phyloP scores from a whole-genome alignment of 2,329 filamentous ascomycete genomes.

The Aspergillus japonicus region DNA sequence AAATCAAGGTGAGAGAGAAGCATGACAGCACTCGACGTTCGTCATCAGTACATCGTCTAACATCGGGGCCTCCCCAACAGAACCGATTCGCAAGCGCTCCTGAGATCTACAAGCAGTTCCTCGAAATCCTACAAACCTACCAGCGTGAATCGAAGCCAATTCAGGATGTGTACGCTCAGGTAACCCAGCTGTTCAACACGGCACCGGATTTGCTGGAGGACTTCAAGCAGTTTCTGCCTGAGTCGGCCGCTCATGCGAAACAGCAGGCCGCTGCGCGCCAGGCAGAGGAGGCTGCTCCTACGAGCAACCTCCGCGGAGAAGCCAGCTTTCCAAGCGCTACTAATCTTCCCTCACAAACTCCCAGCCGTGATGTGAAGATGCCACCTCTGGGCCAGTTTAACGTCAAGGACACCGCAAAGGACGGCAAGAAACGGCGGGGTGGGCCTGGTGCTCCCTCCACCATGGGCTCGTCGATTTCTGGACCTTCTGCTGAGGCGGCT shows the following conservation, averaged over 20 bases:
- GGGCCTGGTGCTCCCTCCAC: slow-evolving; percentile 45
- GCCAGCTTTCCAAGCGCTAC: slow-evolving; percentile 44
- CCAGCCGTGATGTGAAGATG: slow-evolving; percentile 63
- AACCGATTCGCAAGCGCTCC: slow-evolving; percentile 96
- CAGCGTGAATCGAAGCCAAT: slow-evolving; percentile 98
- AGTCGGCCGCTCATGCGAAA: slow-evolving; percentile 73
- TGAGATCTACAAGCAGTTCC: slow-evolving; percentile 98
- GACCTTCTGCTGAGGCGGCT: slow-evolving; percentile 32
- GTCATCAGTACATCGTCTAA: background rate
- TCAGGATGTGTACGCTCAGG: slow-evolving; percentile 95
- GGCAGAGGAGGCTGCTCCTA: slow-evolving; percentile 67
- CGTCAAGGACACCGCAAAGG: slow-evolving; percentile 77
- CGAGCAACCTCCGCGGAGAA: slow-evolving; percentile 61
- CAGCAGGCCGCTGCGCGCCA: slow-evolving; percentile 60
- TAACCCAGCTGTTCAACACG: slow-evolving; percentile 88
- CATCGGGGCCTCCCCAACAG: slow-evolving; percentile 45
- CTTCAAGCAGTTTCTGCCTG: slow-evolving; percentile 97
- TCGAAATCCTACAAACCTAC: slow-evolving; percentile 97
- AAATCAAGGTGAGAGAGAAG: slow-evolving; percentile 77
- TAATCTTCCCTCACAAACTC: slow-evolving; percentile 51
- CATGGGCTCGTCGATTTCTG: slow-evolving; percentile 35
- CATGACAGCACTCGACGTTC: background rate
- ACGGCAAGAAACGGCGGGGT: slow-evolving; percentile 82
- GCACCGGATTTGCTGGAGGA: slow-evolving; percentile 95
- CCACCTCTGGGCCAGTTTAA: slow-evolving; percentile 95